phyloP scores from a whole-genome alignment of 176 grass and related monocot genomes.

The Lolium multiflorum region DNA sequence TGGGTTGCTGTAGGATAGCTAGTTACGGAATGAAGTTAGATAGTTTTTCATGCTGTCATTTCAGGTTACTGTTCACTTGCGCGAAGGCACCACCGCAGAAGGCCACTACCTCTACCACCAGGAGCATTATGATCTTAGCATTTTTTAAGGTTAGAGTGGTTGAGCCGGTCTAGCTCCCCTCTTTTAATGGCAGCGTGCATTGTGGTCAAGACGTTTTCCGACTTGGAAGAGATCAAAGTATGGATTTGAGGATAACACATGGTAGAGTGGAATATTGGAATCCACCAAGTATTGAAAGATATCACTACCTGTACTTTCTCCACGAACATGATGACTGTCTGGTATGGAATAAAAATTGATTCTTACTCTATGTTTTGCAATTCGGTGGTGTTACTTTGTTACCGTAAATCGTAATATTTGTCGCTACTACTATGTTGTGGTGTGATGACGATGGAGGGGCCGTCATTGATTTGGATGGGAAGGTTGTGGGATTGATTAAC shows the following conservation, averaged over 20 bases:
- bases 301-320: constrained; percentile 9
- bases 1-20: too few species aligned
- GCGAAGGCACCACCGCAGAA: neutral
- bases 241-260: neutral
- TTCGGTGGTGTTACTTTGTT: neutral
- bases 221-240: neutral
- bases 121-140: constrained; percentile 38
- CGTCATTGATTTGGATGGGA: neutral
- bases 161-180: neutral
- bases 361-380: neutral
- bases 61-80: neutral
- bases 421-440: neutral
- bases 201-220: constrained; percentile 8
- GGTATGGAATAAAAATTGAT: neutral
- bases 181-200: neutral
- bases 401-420: neutral
- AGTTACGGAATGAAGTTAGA: neutral
- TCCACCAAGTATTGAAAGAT: neutral
- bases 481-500: neutral
- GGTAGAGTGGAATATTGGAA: neutral
- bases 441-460: constrained; percentile 8
- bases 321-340: too few species aligned
- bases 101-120: constrained; percentile 2
- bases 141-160: neutral
- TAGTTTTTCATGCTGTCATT: neutral